Evolutionary conservation across 169 alveolate genomes (phyloP).

Genomic region (Plasmodium vivax): DNA sequence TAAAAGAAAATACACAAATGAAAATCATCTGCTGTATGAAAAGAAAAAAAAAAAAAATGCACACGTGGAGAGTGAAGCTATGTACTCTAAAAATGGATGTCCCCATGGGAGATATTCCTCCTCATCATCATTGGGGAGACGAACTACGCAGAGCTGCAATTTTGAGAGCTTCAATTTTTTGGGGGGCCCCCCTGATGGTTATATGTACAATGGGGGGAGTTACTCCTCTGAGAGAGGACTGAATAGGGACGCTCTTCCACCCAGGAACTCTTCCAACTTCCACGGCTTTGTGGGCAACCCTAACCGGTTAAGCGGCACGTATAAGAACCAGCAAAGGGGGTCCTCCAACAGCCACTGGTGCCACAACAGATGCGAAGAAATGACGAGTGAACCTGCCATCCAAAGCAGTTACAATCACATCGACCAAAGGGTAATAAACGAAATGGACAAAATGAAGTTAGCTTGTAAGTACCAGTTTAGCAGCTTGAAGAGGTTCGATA

Average conservation of each 20-base stretch:
- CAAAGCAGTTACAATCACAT: background rate
- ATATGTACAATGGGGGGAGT: background rate
- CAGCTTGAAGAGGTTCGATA: background rate
- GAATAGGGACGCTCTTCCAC: background rate
- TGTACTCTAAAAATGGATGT: background rate
- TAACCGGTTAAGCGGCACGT: background rate
- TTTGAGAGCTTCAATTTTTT: background rate
- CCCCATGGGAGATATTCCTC: background rate
- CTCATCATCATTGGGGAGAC: background rate
- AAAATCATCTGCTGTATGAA: slow-evolving; percentile 3
- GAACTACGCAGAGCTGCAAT: background rate
- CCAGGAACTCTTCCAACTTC: background rate
- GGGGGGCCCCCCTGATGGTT: background rate
- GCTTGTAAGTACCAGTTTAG: slow-evolving; percentile 19
- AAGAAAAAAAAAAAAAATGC: slow-evolving; percentile 16
- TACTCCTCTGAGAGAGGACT: background rate
- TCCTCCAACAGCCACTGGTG: background rate
- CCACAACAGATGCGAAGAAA: background rate
- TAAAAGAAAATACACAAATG: slow-evolving; percentile 70
- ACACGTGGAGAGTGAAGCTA: background rate
- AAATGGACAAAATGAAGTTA: slow-evolving; percentile 22
- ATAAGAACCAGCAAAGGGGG: background rate
- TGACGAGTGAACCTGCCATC: background rate
- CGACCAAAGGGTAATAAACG: slow-evolving; percentile 12
- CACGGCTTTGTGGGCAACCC: background rate